phyloP scores from a whole-genome alignment of 768 basidiomycete genomes.

The Trichaptum fuscoviolaceum region DNA sequence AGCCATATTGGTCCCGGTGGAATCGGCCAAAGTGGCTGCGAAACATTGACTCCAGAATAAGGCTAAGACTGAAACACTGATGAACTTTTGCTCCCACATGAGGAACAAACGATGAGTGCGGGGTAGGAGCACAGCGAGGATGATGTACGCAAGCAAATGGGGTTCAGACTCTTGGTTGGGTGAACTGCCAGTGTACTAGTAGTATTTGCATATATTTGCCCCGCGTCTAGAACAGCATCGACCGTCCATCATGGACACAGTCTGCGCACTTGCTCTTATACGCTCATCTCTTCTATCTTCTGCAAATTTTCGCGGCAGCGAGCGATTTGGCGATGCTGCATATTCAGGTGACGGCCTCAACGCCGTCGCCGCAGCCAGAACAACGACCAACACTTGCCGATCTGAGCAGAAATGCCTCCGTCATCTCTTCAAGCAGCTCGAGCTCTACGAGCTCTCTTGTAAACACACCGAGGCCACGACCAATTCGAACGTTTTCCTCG shows the following conservation, averaged over 20 bases:
- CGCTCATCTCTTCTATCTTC: neutral
- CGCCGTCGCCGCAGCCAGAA: conserved; percentile 10
- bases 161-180: too few relatives aligned
- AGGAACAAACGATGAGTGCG: too few relatives aligned
- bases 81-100: too few relatives aligned
- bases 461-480: conserved; percentile 43
- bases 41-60: too few relatives aligned
- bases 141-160: too few relatives aligned
- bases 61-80: too few relatives aligned
- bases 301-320: neutral
- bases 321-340: neutral
- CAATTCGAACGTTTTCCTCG: conserved; percentile 57
- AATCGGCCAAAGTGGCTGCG: too few relatives aligned
- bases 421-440: conserved; percentile 63
- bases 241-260: neutral
- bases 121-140: too few relatives aligned
- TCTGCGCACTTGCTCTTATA: neutral
- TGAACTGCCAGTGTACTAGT: neutral
- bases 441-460: conserved; percentile 39
- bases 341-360: conserved; percentile 4
- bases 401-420: conserved; percentile 71
- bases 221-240: neutral
- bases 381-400: conserved; percentile 46
- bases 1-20: too few relatives aligned
- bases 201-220: neutral